These are phyloP conservation scores for Nemania abortiva DNA, from an alignment of 2,329 filamentous ascomycete genomes.

Conservation along the genomic window DNA sequence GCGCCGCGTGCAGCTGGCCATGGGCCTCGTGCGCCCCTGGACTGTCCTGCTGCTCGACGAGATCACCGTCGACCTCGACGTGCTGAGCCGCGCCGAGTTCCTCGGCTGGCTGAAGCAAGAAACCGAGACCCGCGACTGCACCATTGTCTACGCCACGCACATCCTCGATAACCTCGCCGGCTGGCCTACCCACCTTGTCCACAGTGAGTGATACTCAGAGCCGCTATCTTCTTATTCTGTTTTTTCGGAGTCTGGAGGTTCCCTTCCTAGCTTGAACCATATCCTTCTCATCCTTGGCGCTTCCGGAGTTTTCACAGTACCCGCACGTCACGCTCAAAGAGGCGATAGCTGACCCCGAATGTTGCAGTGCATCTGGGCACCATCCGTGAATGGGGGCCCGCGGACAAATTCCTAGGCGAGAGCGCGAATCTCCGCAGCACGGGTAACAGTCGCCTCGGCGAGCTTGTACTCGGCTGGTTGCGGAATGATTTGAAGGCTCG, in stretches of 20 bases:
- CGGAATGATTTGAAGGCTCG: conserved; percentile 81
- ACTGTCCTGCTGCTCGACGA: conserved; percentile 91
- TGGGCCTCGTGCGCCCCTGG: conserved; percentile 95
- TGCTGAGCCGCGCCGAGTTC: conserved; percentile 87
- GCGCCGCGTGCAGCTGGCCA: conserved; percentile 91
- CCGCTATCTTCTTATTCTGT: background rate
- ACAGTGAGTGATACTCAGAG: conserved; percentile 61
- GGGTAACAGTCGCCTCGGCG: conserved; percentile 87
- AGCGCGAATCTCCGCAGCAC: conserved; percentile 56
- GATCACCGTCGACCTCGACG: conserved; percentile 95
- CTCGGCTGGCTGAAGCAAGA: conserved; percentile 86
- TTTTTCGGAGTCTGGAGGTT: background rate
- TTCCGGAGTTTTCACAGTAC: background rate
- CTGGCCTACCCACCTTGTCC: conserved; percentile 95
- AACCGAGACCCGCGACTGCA: conserved; percentile 84
- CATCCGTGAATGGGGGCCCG: conserved; percentile 86
- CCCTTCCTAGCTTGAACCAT: background rate
- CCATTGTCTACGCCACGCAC: conserved; percentile 97
- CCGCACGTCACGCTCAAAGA: background rate
- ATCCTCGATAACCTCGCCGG: conserved; percentile 94
- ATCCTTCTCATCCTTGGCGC: background rate
- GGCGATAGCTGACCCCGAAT: background rate
- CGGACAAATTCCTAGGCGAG: conserved; percentile 74
- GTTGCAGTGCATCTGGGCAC: conserved; percentile 78
- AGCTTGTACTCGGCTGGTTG: conserved; percentile 90